Conservation (phyloP, 257 asterid species). For the Capsicum pubescens region DNA sequence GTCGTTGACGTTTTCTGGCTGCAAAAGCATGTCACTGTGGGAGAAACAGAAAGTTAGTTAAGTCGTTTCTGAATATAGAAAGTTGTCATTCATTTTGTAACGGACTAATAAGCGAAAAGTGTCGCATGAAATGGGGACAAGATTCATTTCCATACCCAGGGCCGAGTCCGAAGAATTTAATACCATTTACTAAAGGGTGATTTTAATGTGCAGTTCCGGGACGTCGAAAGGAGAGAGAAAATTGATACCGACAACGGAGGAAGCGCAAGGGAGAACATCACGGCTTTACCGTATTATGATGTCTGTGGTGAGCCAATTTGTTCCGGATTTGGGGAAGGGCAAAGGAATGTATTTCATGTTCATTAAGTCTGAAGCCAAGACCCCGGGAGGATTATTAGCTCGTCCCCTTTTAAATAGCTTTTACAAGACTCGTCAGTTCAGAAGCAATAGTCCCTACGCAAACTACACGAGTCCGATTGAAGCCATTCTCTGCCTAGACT, state of each 20-base stretch:
- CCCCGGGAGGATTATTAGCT: constrained; percentile 25
- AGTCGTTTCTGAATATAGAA: too few relatives aligned
- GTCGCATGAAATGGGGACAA: too few relatives aligned
- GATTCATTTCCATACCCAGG: too few relatives aligned
- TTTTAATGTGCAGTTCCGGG: not conserved
- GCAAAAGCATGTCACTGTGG: too few relatives aligned
- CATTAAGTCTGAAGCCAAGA: constrained; percentile 11
- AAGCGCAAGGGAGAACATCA: constrained; percentile 14
- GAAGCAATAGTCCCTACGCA: not conserved
- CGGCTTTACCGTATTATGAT: not conserved
- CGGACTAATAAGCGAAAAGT: too few relatives aligned
- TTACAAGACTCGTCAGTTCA: not conserved
- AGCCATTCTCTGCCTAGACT: constrained; percentile 9
- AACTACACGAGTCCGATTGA: constrained; percentile 24
- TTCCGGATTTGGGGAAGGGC: constrained; percentile 20
- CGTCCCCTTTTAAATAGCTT: constrained; percentile 7
- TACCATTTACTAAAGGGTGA: not conserved
- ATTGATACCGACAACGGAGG: not conserved
- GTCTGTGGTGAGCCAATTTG: constrained; percentile 16
- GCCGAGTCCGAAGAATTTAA: not conserved
- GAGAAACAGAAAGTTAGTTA: too few relatives aligned
- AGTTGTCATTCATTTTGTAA: too few relatives aligned
- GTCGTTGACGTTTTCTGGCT: too few relatives aligned
- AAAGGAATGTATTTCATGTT: constrained; percentile 26
- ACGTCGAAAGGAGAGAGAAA: not conserved